These are phyloP conservation scores for Boletus subparvulus DNA, from an alignment of 768 basidiomycete genomes.

Conservation along the genomic window DNA sequence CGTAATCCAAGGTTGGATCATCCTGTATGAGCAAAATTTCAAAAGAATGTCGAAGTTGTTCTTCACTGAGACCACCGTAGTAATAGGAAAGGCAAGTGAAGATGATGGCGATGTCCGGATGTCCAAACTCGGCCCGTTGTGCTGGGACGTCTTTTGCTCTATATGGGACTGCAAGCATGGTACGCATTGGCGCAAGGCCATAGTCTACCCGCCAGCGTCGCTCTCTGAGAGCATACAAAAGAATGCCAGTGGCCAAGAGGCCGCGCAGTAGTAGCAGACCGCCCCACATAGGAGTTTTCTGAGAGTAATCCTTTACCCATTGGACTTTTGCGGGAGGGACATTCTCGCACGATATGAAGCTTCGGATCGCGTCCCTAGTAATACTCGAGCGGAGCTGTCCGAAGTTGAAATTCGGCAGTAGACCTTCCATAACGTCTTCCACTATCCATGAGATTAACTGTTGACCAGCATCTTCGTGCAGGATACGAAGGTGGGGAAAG, in stretches of 20 bases:
- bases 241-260: conserved; percentile 33
- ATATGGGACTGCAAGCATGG: conserved; percentile 38
- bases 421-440: conserved; percentile 12
- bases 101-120: conserved; percentile 35
- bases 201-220: conserved; percentile 42
- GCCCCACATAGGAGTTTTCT: conserved; percentile 12
- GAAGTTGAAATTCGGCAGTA: conserved; percentile 20
- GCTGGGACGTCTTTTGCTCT: conserved; percentile 39
- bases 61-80: conserved; percentile 33
- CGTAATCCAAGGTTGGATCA: conserved; percentile 34
- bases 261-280: conserved; percentile 36
- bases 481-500: conserved; percentile 27
- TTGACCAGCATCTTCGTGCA: conserved; percentile 11
- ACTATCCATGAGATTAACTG: conserved; percentile 13
- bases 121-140: conserved; percentile 37
- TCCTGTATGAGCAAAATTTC: conserved; percentile 30
- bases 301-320: conserved; percentile 8
- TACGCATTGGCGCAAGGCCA: conserved; percentile 33
- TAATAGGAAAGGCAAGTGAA: conserved; percentile 39
- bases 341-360: conserved; percentile 24
- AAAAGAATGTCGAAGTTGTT: conserved; percentile 32
- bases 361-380: conserved; percentile 5
- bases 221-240: conserved; percentile 32
- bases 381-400: conserved; percentile 3
- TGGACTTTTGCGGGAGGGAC: not conserved